Base-by-base conservation (phyloP, 176 grass and related monocot species). In the Eleusine coracana region DNA sequence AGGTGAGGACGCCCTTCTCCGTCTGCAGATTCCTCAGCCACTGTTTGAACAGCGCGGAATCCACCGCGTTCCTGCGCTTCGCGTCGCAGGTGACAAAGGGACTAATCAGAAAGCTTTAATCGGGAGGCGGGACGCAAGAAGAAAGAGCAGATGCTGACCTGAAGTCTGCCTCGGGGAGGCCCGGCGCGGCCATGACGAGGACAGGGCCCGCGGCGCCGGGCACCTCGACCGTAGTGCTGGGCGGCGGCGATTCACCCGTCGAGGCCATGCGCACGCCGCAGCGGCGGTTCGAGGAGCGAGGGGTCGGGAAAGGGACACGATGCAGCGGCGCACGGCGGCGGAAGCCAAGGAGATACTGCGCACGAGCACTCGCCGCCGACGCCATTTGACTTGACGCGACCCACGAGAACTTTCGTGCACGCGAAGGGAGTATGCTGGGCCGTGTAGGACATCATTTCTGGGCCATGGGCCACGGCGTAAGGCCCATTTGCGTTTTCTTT, bases 21-120 rank as follows among this genome's bases (percentile, higher is more conserved):
- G 85, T 78, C 80, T 87, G 85, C 87, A 95, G 73, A 38, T 90
- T 98, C 59, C 77, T 86, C 89, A 98, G 51, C 92, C 96, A 95
- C 73, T 80, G 87, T 77, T 82, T 90, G 88, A 98, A 95, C 17
- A 98, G 80, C 74, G 76, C 44, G 60, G 82, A 98, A 3, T 88
- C 82, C 63, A 95, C 10, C 75, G 93, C 91, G 60, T 85, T 92
- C 78, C 91, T 94, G 92, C 18, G 83, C 62, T 51, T 82, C 27
- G 3, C 39, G 40, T n/a, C 14, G 40, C 55, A 48, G 31, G 31
- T 34, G 31, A 34, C 31, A 34, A 1, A 11, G 16, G 49, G 25
- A 20, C 7, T 51, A 48, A 76, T 61, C 55, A 76, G 65, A 6
- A 5, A 58, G 14, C 34, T 42, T 11, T 42, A 31, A 40, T 0